These are phyloP conservation scores for Fraxinus ornus DNA, from an alignment of 305 asterid species.

Conservation along the genomic window DNA sequence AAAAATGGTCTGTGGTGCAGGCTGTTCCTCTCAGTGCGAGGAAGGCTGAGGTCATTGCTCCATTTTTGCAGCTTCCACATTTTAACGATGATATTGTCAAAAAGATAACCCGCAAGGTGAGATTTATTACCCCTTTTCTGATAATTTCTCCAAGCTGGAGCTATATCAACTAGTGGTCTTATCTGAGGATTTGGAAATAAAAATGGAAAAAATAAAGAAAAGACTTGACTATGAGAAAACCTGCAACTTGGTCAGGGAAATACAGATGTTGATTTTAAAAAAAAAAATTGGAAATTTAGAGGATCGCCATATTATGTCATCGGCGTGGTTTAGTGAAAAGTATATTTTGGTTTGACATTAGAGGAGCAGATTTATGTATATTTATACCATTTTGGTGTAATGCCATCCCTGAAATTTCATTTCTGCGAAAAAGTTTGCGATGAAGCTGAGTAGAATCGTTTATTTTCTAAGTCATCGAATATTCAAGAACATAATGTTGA, in stretches of 20 bases:
- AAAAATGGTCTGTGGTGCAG: constrained; percentile 44
- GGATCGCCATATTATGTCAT: background rate
- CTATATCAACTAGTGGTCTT: background rate
- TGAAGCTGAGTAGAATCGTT: background rate
- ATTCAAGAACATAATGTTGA: background rate
- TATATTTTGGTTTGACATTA: background rate
- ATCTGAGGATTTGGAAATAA: constrained; percentile 1
- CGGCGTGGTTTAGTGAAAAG: constrained; percentile 10
- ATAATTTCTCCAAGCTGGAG: background rate
- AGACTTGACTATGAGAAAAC: background rate
- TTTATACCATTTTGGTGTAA: background rate
- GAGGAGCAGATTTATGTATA: background rate
- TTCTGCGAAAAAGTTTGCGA: background rate
- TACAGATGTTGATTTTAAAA: background rate
- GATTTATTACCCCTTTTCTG: constrained; percentile 4
- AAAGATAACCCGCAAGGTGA: constrained; percentile 73
- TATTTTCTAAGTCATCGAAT: background rate
- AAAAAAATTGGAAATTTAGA: constrained; percentile 1
- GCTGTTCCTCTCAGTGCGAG: constrained; percentile 90
- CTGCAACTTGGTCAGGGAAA: background rate
- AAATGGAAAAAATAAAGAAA: background rate
- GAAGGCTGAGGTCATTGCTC: constrained; percentile 73
- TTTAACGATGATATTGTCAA: constrained; percentile 65
- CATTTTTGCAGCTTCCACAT: constrained; percentile 94
- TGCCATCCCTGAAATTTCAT: constrained; percentile 6